A percentile compares a stretch with the other conserved stretches of the same genome.
phyloP scores from a whole-genome alignment of 2,329 filamentous ascomycete species.

The Helminthosporium solani region DNA sequence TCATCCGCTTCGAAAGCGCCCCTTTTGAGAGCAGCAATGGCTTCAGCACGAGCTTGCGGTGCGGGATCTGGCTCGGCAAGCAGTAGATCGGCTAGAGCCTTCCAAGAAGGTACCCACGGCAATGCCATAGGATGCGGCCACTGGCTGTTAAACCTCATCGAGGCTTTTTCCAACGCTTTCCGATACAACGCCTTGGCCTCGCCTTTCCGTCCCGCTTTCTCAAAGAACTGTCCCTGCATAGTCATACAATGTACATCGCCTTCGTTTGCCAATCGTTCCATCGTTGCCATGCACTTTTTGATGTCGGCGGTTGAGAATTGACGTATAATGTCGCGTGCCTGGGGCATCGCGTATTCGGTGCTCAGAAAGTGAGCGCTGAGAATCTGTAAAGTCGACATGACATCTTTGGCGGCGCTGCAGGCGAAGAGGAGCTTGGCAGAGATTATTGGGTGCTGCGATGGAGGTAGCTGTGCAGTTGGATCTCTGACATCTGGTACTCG shows the following conservation, averaged over 20 bases:
- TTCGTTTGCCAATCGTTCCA: constrained; percentile 22
- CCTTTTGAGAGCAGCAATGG: constrained; percentile 34
- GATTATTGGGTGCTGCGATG: constrained; percentile 24
- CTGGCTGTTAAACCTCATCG: constrained; percentile 14
- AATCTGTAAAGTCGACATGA: constrained; percentile 30
- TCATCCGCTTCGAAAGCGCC: constrained; percentile 46
- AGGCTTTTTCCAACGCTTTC: constrained; percentile 20
- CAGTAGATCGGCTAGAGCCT: constrained; percentile 28
- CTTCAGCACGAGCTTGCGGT: constrained; percentile 16
- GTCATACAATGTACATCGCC: constrained; percentile 28
- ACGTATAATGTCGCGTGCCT: constrained; percentile 16
- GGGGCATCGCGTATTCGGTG: constrained; percentile 7
- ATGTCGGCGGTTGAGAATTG: constrained; percentile 22
- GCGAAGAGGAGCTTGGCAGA: constrained; percentile 26
- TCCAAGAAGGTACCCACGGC: constrained; percentile 35
- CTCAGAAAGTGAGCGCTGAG: constrained; percentile 27
- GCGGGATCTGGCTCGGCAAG: constrained; percentile 16
- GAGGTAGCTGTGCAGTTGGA: constrained; percentile 19
- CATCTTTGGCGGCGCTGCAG: constrained; percentile 30
- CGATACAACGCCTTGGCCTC: constrained; percentile 25
- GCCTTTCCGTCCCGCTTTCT: constrained; percentile 23
- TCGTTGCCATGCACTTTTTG: constrained; percentile 15
- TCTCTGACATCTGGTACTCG: constrained; percentile 28
- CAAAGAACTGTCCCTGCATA: constrained; percentile 32
- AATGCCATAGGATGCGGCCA: constrained; percentile 25